Conservation (phyloP, 768 basidiomycete genomes). For the Tulasnella sp. region DNA sequence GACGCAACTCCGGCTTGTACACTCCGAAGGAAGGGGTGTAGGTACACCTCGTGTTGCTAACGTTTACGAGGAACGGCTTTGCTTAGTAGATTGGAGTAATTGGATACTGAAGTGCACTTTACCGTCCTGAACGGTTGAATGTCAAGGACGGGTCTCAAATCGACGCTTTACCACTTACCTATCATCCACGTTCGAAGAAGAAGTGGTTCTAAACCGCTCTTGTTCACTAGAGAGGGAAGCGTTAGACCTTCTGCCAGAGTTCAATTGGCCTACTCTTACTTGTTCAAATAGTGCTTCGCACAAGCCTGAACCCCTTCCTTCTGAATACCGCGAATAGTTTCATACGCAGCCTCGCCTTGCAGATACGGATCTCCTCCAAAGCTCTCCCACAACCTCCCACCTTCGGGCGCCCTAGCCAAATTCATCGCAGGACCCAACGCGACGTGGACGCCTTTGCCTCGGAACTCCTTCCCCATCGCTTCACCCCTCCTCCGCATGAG, state of each 20-base stretch:
- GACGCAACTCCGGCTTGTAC: constrained; percentile 63
- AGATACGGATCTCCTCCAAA: constrained; percentile 58
- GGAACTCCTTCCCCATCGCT: constrained; percentile 73
- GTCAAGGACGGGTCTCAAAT: too few relatives aligned
- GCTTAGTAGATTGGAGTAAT: constrained; percentile 32
- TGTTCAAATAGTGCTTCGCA: constrained; percentile 69
- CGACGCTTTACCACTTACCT: constrained; percentile 56
- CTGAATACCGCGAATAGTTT: constrained; percentile 79
- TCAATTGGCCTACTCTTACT: constrained; percentile 24
- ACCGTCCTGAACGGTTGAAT: background rate
- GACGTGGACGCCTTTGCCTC: constrained; percentile 73
- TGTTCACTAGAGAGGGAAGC: constrained; percentile 27
- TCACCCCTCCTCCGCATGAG: constrained; percentile 66
- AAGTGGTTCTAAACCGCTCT: constrained; percentile 29
- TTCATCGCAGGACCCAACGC: constrained; percentile 59
- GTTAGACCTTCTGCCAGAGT: background rate
- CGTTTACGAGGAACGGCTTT: background rate
- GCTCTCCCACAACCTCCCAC: constrained; percentile 92
- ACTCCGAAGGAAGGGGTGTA: constrained; percentile 19
- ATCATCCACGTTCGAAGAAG: constrained; percentile 60
- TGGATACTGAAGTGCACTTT: constrained; percentile 41
- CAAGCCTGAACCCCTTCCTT: constrained; percentile 68
- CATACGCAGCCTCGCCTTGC: constrained; percentile 59
- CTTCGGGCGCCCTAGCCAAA: constrained; percentile 63
- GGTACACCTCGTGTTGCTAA: constrained; percentile 20